Conservation (phyloP, 2,329 filamentous ascomycete genomes). For the Dendrostoma leiphaemia region DNA sequence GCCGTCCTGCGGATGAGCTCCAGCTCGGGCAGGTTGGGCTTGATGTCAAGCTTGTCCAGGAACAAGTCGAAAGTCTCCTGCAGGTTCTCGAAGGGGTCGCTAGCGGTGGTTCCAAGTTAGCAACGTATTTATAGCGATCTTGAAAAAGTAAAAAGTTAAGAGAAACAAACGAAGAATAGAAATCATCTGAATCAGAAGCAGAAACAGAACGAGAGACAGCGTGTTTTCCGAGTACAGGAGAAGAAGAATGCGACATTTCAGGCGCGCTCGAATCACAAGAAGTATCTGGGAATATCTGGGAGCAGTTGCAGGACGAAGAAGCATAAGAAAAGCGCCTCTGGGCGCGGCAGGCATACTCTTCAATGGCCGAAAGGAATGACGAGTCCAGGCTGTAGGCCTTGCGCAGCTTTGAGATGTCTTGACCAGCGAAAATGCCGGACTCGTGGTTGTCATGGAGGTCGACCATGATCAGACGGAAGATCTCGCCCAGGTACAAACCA, state of each 20-base stretch:
- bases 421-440: constrained; percentile 74
- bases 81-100: constrained; percentile 93
- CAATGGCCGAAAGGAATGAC: constrained; percentile 88
- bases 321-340: not conserved
- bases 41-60: constrained; percentile 69
- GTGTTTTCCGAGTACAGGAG: not conserved
- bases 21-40: constrained; percentile 72
- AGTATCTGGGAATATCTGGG: not conserved
- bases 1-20: constrained; percentile 86
- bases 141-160: too few species aligned
- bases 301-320: not conserved
- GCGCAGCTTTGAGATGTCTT: constrained; percentile 76
- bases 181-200: not conserved
- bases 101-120: constrained; percentile 30
- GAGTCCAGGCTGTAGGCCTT: constrained; percentile 89
- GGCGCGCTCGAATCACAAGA: constrained; percentile 5
- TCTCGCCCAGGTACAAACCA: constrained; percentile 89
- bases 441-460: constrained; percentile 80
- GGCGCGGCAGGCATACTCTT: constrained; percentile 60
- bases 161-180: not conserved
- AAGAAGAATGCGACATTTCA: not conserved
- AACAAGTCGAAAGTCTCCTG: constrained; percentile 85
- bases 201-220: not conserved
- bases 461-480: constrained; percentile 84
- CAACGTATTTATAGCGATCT: too few species aligned